Conservation (phyloP, 495 filamentous ascomycete genomes). For the Echria macrotheca region DNA sequence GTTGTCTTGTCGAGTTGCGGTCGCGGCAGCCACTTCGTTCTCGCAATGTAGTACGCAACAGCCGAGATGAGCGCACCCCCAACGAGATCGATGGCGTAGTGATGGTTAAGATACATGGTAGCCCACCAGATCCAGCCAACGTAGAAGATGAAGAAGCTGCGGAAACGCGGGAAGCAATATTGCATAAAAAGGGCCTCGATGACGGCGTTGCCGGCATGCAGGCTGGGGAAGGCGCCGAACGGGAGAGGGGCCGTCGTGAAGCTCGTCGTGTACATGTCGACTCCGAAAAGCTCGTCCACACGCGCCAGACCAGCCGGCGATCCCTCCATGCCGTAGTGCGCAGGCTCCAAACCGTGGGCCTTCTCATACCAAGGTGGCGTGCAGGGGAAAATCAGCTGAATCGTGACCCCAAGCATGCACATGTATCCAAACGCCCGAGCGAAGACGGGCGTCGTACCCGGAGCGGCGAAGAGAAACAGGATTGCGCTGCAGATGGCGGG, state of each 20-base stretch:
- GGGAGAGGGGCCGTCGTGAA: slow-evolving; percentile 87
- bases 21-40: slow-evolving; percentile 73
- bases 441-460: slow-evolving; percentile 78
- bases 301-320: slow-evolving; percentile 81
- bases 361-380: slow-evolving; percentile 96
- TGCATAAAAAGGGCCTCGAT: slow-evolving; percentile 90
- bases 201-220: slow-evolving; percentile 81
- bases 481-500: slow-evolving; percentile 68
- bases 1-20: slow-evolving; percentile 75
- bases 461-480: slow-evolving; percentile 83
- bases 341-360: slow-evolving; percentile 73
- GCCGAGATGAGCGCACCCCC: slow-evolving; percentile 76
- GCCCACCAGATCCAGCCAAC: slow-evolving; percentile 94
- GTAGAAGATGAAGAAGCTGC: slow-evolving; percentile 72
- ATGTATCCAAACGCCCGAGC: slow-evolving; percentile 86
- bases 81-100: slow-evolving; percentile 91
- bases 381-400: slow-evolving; percentile 86
- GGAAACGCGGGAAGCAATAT: slow-evolving; percentile 76
- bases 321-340: slow-evolving; percentile 84
- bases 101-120: slow-evolving; percentile 96
- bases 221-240: slow-evolving; percentile 88
- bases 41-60: slow-evolving; percentile 72
- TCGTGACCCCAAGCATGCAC: slow-evolving; percentile 76
- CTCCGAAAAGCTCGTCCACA: slow-evolving; percentile 82
- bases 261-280: slow-evolving; percentile 84